Percentiles rank a stretch among this genome's conserved stretches.
Evolutionary conservation across 2,329 filamentous ascomycete genomes (phyloP).

Genomic region (Bipolaris gigantea): DNA sequence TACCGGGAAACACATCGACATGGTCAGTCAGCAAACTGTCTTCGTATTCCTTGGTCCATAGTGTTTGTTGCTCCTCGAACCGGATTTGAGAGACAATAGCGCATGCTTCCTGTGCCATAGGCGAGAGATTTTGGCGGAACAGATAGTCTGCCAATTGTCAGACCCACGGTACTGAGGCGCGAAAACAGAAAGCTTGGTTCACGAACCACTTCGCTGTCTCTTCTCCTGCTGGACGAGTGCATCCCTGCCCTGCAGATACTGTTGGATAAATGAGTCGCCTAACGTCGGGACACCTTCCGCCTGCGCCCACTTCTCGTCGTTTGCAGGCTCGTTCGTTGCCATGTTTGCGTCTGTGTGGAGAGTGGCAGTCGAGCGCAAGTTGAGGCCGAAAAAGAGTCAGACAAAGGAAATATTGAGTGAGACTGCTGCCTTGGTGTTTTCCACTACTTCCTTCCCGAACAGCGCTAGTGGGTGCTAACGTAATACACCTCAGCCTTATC

Average conservation of each 20-base stretch:
- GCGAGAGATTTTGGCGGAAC: conserved; percentile 75
- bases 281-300: conserved; percentile 47
- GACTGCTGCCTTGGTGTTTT: conserved; percentile 17
- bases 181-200: not conserved
- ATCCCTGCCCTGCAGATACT: conserved; percentile 76
- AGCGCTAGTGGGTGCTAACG: conserved; percentile 25
- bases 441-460: conserved; percentile 26
- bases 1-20: conserved; percentile 76
- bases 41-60: conserved; percentile 77
- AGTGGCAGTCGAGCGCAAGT: not conserved
- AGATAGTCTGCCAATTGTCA: conserved; percentile 59
- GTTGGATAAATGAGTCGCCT: conserved; percentile 75
- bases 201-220: conserved; percentile 75
- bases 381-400: not conserved
- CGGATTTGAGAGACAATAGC: conserved; percentile 80
- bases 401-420: not conserved
- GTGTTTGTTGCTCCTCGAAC: conserved; percentile 69
- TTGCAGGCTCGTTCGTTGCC: conserved; percentile 23
- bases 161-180: conserved; percentile 12
- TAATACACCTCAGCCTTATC: conserved; percentile 14
- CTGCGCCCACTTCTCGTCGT: conserved; percentile 45
- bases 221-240: conserved; percentile 80
- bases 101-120: conserved; percentile 75
- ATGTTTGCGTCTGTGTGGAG: conserved; percentile 15
- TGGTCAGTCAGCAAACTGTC: conserved; percentile 67